Conservation (phyloP, 257 asterid species). For the Solanum pinnatisectum region DNA sequence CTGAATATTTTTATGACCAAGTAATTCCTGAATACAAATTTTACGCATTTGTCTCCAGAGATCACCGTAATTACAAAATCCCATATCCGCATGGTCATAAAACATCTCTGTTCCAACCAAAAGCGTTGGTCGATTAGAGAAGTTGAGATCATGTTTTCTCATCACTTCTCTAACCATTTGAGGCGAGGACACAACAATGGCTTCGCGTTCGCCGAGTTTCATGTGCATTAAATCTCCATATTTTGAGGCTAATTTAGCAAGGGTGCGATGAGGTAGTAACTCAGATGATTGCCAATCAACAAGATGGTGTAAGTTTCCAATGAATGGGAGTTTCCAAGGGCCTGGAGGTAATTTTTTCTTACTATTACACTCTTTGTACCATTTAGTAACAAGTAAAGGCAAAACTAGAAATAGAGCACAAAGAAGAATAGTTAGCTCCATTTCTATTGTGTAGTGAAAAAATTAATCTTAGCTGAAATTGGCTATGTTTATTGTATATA, state of each 20-base stretch:
- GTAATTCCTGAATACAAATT: conserved; percentile 5
- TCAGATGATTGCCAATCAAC: background rate
- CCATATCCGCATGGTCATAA: conserved; percentile 3
- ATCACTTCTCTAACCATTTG: conserved; percentile 8
- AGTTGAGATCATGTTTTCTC: conserved; percentile 7
- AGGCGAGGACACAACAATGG: conserved; percentile 7
- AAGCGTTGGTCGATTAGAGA: background rate
- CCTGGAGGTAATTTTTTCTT: conserved; percentile 16
- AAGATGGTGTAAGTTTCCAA: conserved; percentile 38
- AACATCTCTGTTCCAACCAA: background rate
- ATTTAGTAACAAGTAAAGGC: background rate
- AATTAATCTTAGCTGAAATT: background rate
- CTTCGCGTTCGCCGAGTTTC: conserved; percentile 13
- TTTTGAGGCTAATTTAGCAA: conserved; percentile 6
- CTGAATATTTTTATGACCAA: background rate
- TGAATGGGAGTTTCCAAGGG: conserved; percentile 25
- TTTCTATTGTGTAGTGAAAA: background rate
- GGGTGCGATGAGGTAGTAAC: conserved; percentile 11
- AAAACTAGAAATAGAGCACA: background rate
- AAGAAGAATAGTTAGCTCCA: background rate
- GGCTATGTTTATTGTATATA: background rate
- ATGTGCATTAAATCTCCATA: conserved; percentile 18
- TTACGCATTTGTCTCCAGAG: conserved; percentile 18
- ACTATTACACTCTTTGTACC: background rate
- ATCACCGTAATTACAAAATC: conserved; percentile 4